phyloP scores from a whole-genome alignment of 2,329 filamentous ascomycete species.

The Thermothelomyces thermophilus region DNA sequence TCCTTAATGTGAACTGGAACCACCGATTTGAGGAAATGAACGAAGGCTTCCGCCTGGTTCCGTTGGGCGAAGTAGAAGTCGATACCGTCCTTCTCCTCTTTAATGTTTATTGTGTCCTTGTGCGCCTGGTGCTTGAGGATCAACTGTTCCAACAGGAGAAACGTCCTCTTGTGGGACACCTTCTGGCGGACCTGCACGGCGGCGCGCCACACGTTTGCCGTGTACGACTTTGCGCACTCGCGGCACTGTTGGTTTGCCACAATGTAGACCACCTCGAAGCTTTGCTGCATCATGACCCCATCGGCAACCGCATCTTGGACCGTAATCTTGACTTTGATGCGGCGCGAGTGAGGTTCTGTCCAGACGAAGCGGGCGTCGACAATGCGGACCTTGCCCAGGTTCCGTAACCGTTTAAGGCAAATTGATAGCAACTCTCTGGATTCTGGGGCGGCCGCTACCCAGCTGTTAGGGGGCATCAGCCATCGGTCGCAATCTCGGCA shows the following conservation, averaged over 20 bases:
- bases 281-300: slow-evolving; percentile 73
- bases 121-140: slow-evolving; percentile 92
- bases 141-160: slow-evolving; percentile 74
- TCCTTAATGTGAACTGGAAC: slow-evolving; percentile 53
- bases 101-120: slow-evolving; percentile 94
- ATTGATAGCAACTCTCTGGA: slow-evolving; percentile 88
- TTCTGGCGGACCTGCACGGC: slow-evolving; percentile 94
- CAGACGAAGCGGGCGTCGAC: slow-evolving; percentile 96
- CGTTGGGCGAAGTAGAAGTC: slow-evolving; percentile 90
- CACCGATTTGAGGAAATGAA: slow-evolving; percentile 73
- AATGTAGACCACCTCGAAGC: slow-evolving; percentile 89
- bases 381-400: slow-evolving; percentile 82
- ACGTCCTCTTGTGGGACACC: slow-evolving; percentile 83
- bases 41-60: slow-evolving; percentile 76
- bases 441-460: slow-evolving; percentile 79
- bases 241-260: slow-evolving; percentile 90
- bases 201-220: slow-evolving; percentile 91
- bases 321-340: slow-evolving; percentile 92
- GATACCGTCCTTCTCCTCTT: slow-evolving; percentile 89
- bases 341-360: slow-evolving; percentile 93
- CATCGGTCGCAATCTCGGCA: slow-evolving; percentile 94
- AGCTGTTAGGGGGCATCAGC: slow-evolving; percentile 78
- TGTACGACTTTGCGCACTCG: slow-evolving; percentile 93
- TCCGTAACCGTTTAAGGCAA: slow-evolving; percentile 81
- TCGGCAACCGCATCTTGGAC: slow-evolving; percentile 66